Evolutionary conservation across 805 yeast species (phyloP).

Genomic region (Barnettozyma pratensis): DNA sequence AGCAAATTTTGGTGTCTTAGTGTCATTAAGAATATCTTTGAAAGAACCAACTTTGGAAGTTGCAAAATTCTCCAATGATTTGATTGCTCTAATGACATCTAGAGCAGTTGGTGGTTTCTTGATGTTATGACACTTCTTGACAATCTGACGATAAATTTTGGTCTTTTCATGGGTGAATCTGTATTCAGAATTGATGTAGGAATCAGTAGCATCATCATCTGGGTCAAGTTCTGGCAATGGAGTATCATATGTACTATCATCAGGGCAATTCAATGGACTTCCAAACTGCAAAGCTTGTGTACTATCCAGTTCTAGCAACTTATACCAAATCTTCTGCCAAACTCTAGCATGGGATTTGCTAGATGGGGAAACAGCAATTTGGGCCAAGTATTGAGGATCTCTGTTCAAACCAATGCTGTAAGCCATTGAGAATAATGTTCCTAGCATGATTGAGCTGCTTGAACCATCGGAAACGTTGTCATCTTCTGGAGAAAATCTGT

Average conservation of each 20-base stretch:
- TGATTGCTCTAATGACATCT: slow-evolving; percentile 28
- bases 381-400: slow-evolving; percentile 38
- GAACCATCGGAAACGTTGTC: slow-evolving; percentile 52
- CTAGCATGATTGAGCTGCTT: slow-evolving; percentile 41
- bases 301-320: slow-evolving; percentile 22
- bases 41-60: slow-evolving; percentile 24
- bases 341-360: slow-evolving; percentile 13
- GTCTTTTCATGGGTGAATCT: slow-evolving; percentile 28
- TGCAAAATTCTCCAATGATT: slow-evolving; percentile 31
- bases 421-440: slow-evolving; percentile 49
- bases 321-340: slow-evolving; percentile 25
- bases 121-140: slow-evolving; percentile 29
- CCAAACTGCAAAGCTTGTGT: slow-evolving; percentile 13
- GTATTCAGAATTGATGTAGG: slow-evolving; percentile 29
- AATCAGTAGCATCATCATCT: slow-evolving; percentile 33
- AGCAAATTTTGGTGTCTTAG: slow-evolving; percentile 10
- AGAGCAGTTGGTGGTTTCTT: slow-evolving; percentile 29
- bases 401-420: slow-evolving; percentile 50
- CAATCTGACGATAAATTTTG: slow-evolving; percentile 27
- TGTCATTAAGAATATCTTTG: slow-evolving; percentile 13
- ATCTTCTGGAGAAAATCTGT: slow-evolving; percentile 46
- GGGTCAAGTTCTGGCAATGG: slow-evolving; percentile 29
- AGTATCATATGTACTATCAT: slow-evolving; percentile 19
- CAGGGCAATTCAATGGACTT: slow-evolving; percentile 13
- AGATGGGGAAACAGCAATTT: slow-evolving; percentile 7